Base-by-base conservation (phyloP, 2,329 filamentous ascomycete species). In the Neophaeococcomyces mojaviensis region DNA sequence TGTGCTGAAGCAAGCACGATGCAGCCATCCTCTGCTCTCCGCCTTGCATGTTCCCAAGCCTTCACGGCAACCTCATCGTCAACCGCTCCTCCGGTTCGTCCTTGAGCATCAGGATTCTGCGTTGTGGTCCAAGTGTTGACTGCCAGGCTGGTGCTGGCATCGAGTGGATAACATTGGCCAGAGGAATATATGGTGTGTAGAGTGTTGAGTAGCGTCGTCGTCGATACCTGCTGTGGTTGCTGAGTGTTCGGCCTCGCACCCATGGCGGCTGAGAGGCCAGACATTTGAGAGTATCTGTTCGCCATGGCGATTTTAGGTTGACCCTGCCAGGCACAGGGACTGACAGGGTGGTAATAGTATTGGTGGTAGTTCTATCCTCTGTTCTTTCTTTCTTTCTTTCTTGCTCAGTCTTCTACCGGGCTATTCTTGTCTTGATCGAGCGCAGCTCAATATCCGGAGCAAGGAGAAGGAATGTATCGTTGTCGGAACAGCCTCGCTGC, bases 81-180 rank as follows among this genome's bases (percentile, higher is more conserved):
- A 34, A 97, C 79, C 6, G 86, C 88, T 44, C 86, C 86, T 42
- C 86, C 86, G 38, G 74, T 71, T 46, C 77, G 74, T 31, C 84
- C 85, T 58, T 88, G 79, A 2, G 78, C 74, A 32, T 82, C 79
- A 19, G 77, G 70, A 55, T 85, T 85, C 22, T 79, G 75, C 15
- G 87, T 86, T 3, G 87, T 94, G 44, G 92, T 76, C 89, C 89
- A 96, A 47, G 88, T 96, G 69, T 97, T 97, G 55, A 97, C 88
- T 0, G 92, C 89, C 32, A 97, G 66, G 63, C 88, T 95, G 30
- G 89, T 92, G 55, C 87, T 88, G 39, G 88, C 82, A 66, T 98
- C 92, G 37, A 98, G 78, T 51, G 77, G 76, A 64, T 94, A 92
- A n/a, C 90, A 80, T 59, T 88, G 81, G 24, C 81, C 82, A 2